Base-by-base conservation (phyloP, 2,329 filamentous ascomycete genomes). In the Ophiocordyceps unilateralis region DNA sequence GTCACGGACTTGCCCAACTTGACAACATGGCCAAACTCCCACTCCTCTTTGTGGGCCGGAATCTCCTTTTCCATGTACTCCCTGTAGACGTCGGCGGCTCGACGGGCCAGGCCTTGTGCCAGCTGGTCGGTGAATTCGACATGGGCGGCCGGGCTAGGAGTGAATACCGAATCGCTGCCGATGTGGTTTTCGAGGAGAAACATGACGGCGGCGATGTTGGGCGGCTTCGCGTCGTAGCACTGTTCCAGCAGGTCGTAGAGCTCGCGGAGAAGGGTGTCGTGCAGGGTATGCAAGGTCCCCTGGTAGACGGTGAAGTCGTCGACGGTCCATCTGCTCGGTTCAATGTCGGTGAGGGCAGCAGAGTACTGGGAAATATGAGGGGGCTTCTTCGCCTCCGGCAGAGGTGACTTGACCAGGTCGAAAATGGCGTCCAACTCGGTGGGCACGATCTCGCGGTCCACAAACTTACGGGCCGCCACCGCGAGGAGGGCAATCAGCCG, bases 1-100 rank as follows among this genome's bases (percentile, higher is more conserved):
- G 86, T 80, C 5, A 96, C 85, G 1, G 78, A 77, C 56, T 91
- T 85, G 15, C 88, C 87, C 21, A 98, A 74, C 55, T 88, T 77
- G 46, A 95, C 86, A 44, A 96, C 81, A 59, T 96, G 85, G 48
- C 75, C 82, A 57, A 93, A 89, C 51, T 95, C 78, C 88, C 91
- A 95, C 41, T 84, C 73, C 49, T 87, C 78, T 51, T 85, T 80
- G 44, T 81, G 75, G 28, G 82, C 73, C 1, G 88, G 87, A 1
- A 98, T 79, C 53, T 88, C 75, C 47, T 80, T 77, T 45, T 88
- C 76, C 41, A 96, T 74, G 49, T 88, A 78, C 23, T 74, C 75
- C 44, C 81, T 75, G 56, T 98, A 96, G 5, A 81, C 79, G n/a
- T 80, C 76, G 17, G 74, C 74, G 8, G 89, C 88, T 53, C 81